Evolutionary conservation across 1,139 yeast genomes (phyloP).

Genomic region (Blastobotrys malaysiensis): DNA sequence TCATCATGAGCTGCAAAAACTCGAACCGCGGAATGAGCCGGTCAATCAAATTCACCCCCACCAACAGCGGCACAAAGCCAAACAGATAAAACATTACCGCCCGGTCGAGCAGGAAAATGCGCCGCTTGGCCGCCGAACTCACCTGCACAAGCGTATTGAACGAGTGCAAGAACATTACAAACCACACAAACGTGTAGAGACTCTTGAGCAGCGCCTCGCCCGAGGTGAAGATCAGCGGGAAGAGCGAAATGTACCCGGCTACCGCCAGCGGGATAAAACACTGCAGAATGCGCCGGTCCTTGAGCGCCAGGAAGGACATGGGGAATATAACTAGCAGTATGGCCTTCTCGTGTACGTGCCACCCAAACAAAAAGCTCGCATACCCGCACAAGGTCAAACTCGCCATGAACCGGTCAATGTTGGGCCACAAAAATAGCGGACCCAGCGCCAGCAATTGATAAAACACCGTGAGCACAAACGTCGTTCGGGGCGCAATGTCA

Average conservation of each 20-base stretch:
- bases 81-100: constrained; percentile 61
- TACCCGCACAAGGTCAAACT: constrained; percentile 84
- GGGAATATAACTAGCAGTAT: constrained; percentile 86
- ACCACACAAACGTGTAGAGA: constrained; percentile 81
- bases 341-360: constrained; percentile 99
- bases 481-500: constrained; percentile 66
- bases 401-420: constrained; percentile 73
- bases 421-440: constrained; percentile 72
- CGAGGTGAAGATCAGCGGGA: constrained; percentile 80
- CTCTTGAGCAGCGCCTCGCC: constrained; percentile 75
- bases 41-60: constrained; percentile 52
- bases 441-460: constrained; percentile 70
- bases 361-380: constrained; percentile 88
- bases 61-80: constrained; percentile 62
- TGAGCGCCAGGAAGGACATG: constrained; percentile 66
- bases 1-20: constrained; percentile 72
- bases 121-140: constrained; percentile 43
- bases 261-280: constrained; percentile 58
- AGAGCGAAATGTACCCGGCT: constrained; percentile 81
- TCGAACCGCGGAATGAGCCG: constrained; percentile 45
- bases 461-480: constrained; percentile 73
- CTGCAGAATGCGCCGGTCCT: constrained; percentile 60
- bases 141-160: constrained; percentile 61
- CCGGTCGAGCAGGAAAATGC: constrained; percentile 65
- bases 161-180: constrained; percentile 66